Evolutionary conservation across 371 early-diverging fungal species (phyloP), one percentile per base, ranked within the genome.

Genomic region (Rhizopus arrhizus): DNA sequence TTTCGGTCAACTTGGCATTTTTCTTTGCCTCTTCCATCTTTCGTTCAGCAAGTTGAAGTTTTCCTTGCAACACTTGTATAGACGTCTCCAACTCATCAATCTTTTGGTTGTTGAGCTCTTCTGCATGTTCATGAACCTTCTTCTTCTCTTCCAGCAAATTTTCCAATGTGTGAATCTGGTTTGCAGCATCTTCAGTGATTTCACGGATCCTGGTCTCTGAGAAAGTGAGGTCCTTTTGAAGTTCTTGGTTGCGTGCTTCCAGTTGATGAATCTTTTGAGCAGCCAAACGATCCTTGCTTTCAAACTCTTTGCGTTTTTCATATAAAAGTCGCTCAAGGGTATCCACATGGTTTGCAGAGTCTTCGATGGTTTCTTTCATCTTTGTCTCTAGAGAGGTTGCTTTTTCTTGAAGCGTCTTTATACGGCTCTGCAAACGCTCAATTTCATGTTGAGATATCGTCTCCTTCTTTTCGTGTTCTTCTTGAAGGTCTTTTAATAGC

Each of bases 11-110:
- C 2, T 40, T 31, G 11, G 35, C 53, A 29, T 63, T 53, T 16
- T 28, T 46, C 10, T 10, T 42, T 1, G 28, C 31, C 28, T 63
- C 58, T 10, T 57, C 22, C 11, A 53, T 10, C n/a, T 46, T 53
- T 32, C 58, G 56, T 34, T 63, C 64, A 13, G 63, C 15, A 28
- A 15, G 15, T 7, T 8, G 16, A 7, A 63, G 46, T 38, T 58
- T 63, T 8, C 45, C 46, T 5, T 45, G 38, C 5, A 63, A 35
- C 4, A 35, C 31, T 36, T 58, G 53, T 8, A 46, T 22, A 29
- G 53, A 46, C 6, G 46, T 29, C 22, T 63, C 53, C 32, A 53
- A 11, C 8, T 63, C 53, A 7, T 58, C 54, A 3, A 58, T 40
- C 15, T 46, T 53, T 32, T 63, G 64, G 1, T 8, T 34, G 1